Percentiles rank a stretch among this genome's conserved stretches.
Evolutionary conservation across 805 yeast species (phyloP).

Genomic region (Allodekkera sacchari): DNA sequence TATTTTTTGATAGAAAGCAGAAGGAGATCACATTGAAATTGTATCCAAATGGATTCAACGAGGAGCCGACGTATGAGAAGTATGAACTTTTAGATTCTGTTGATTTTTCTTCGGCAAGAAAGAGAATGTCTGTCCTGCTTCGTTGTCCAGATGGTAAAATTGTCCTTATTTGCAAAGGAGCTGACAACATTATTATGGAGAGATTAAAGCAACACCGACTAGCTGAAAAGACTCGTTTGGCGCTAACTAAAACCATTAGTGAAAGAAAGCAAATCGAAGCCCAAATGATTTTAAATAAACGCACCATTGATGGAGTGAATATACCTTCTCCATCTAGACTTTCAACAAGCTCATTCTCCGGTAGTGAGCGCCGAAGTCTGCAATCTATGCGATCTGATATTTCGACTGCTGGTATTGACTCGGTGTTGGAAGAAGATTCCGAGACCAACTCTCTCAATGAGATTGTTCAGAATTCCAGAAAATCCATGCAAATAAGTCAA

Average conservation of each 20-base stretch:
- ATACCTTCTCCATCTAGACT: slow-evolving; percentile 1
- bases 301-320: slow-evolving; percentile 33
- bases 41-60: slow-evolving; percentile 75
- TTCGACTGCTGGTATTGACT: slow-evolving; percentile 11
- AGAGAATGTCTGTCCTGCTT: slow-evolving; percentile 88
- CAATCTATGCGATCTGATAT: too few relatives aligned
- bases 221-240: slow-evolving; percentile 58
- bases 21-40: slow-evolving; percentile 57
- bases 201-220: slow-evolving; percentile 49
- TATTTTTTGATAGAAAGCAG: slow-evolving; percentile 64
- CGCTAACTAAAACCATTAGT: slow-evolving; percentile 47
- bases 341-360: slow-evolving; percentile 6
- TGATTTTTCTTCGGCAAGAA: slow-evolving; percentile 81
- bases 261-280: slow-evolving; percentile 75
- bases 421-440: slow-evolving; percentile 24
- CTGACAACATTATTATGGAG: slow-evolving; percentile 84
- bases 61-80: slow-evolving; percentile 51
- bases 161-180: slow-evolving; percentile 86
- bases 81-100: slow-evolving; percentile 74
- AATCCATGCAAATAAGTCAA: slow-evolving; percentile 54
- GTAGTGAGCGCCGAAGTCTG: too few relatives aligned
- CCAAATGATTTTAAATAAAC: slow-evolving; percentile 51
- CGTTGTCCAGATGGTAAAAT: slow-evolving; percentile 68
- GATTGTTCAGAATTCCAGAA: slow-evolving; percentile 44
- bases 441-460: too few relatives aligned